Percentiles rank a stretch among this genome's conserved stretches.
Conservation (phyloP, 2,329 filamentous ascomycete genomes). For the Seiridium cupressi region DNA sequence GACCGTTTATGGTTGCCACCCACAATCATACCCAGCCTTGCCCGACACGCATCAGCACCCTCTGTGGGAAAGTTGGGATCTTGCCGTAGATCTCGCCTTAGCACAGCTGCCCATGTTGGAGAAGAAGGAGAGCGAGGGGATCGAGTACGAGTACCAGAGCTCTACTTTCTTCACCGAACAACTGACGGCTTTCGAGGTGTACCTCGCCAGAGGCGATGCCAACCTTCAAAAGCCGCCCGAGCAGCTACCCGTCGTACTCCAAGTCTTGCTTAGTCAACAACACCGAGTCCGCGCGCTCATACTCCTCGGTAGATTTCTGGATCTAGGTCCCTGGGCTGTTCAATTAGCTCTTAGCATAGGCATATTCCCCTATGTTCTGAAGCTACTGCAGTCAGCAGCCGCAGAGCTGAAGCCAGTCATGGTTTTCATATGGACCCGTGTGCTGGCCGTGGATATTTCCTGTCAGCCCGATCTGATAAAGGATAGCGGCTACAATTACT, state of each 20-base stretch:
- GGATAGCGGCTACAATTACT: conserved; percentile 96
- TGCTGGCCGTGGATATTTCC: conserved; percentile 90
- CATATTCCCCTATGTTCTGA: conserved; percentile 98
- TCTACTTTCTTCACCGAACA: conserved; percentile 97
- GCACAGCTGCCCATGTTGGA: conserved; percentile 85
- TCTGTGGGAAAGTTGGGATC: conserved; percentile 95
- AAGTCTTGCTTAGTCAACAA: conserved; percentile 93
- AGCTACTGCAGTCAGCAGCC: conserved; percentile 91
- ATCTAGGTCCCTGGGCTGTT: conserved; percentile 97
- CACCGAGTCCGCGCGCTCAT: conserved; percentile 90
- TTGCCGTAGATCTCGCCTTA: conserved; percentile 92
- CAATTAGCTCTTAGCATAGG: conserved; percentile 95
- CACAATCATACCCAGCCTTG: conserved; percentile 86
- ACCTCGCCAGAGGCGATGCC: conserved; percentile 77
- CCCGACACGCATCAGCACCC: conserved; percentile 94
- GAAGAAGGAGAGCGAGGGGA: conserved; percentile 69
- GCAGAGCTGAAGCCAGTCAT: conserved; percentile 95
- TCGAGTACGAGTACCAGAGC: conserved; percentile 88
- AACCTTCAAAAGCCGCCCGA: conserved; percentile 86
- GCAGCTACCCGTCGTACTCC: conserved; percentile 92
- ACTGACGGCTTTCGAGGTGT: conserved; percentile 94
- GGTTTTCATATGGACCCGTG: conserved; percentile 98
- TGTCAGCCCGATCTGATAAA: conserved; percentile 94
- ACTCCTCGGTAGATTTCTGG: conserved; percentile 86
- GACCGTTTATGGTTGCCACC: conserved; percentile 93